Evolutionary conservation across 306 rosid genomes (phyloP).

Genomic region (Boehmeria nivea): DNA sequence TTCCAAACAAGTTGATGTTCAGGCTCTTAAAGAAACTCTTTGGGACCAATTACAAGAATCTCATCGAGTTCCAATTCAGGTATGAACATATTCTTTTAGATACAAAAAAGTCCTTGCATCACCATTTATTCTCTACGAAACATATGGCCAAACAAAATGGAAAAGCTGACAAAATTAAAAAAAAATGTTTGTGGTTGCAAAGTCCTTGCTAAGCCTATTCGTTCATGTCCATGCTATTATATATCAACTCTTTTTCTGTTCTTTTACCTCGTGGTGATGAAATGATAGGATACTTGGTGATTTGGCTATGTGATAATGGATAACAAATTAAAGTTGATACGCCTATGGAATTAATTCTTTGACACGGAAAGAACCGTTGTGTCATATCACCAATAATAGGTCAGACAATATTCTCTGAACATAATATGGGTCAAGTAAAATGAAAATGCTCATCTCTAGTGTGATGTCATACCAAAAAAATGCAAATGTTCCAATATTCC

Average conservation of each 20-base stretch:
- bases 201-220: neutral
- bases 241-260: neutral
- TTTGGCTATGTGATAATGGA: too few relatives aligned
- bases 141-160: neutral
- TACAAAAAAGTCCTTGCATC: too few relatives aligned
- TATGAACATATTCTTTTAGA: slow-evolving; percentile 26
- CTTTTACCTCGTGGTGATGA: neutral
- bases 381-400: too few relatives aligned
- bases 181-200: neutral
- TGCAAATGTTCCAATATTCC: too few relatives aligned
- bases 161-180: neutral
- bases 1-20: slow-evolving; percentile 91
- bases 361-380: too few relatives aligned
- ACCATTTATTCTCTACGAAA: neutral
- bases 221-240: neutral
- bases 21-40: slow-evolving; percentile 69
- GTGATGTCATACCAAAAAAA: too few relatives aligned
- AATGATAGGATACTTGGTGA: too few relatives aligned
- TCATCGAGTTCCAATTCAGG: slow-evolving; percentile 43
- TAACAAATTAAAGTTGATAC: too few relatives aligned
- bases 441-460: too few relatives aligned
- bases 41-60: slow-evolving; percentile 73
- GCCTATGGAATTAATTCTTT: too few relatives aligned
- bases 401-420: too few relatives aligned
- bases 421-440: too few relatives aligned